A percentile compares a stretch with the other conserved stretches of the same genome.
Conservation (phyloP, 2,329 filamentous ascomycete genomes). For the Stenocarpella maydis region DNA sequence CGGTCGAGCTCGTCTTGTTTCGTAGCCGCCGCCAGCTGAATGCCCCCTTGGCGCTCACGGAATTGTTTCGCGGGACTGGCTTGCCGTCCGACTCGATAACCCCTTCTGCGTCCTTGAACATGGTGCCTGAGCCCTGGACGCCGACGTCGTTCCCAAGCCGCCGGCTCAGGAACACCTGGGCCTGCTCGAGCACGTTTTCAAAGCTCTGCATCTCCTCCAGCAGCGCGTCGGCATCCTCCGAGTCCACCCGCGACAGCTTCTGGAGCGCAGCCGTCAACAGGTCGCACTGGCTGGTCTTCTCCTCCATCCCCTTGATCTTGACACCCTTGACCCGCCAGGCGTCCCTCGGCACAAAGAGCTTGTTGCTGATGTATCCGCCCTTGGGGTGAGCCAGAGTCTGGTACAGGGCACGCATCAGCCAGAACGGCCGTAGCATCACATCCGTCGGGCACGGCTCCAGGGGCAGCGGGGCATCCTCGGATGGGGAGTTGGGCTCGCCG, state of each 20-base stretch:
- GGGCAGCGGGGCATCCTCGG: constrained; percentile 71
- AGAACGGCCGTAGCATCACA: constrained; percentile 90
- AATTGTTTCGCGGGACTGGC: constrained; percentile 62
- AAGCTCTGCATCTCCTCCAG: constrained; percentile 93
- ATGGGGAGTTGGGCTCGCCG: constrained; percentile 68
- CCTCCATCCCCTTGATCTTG: constrained; percentile 89
- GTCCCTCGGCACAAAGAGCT: constrained; percentile 90
- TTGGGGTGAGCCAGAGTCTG: constrained; percentile 91
- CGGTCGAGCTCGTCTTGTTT: constrained; percentile 83
- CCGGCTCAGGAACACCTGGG: constrained; percentile 77
- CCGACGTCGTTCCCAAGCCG: constrained; percentile 95
- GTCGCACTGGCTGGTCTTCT: constrained; percentile 93
- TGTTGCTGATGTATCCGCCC: constrained; percentile 90
- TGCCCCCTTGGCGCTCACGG: constrained; percentile 77
- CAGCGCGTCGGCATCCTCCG: constrained; percentile 88
- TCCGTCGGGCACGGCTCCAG: constrained; percentile 93
- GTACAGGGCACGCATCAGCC: constrained; percentile 94
- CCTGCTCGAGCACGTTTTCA: constrained; percentile 85
- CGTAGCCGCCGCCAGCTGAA: constrained; percentile 91
- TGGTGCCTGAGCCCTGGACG: constrained; percentile 72
- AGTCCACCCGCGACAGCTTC: constrained; percentile 85
- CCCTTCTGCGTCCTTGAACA: constrained; percentile 75
- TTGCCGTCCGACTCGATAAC: constrained; percentile 52
- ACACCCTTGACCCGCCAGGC: constrained; percentile 95
- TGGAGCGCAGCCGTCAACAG: constrained; percentile 86